Base-by-base conservation (phyloP, 306 rosid species). In the Rosa rugosa region DNA sequence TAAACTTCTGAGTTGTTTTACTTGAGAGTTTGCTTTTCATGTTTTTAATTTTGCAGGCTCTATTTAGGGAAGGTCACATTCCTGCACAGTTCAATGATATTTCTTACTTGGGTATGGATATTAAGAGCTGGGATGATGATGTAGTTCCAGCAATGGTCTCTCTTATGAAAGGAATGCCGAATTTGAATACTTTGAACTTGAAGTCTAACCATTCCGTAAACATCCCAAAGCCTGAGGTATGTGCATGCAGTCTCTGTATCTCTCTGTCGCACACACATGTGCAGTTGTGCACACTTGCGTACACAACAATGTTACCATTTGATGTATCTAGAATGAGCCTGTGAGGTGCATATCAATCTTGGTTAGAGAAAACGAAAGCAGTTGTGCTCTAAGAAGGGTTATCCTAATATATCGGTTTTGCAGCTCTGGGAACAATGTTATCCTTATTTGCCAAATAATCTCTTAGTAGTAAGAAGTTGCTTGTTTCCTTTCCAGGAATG, bases 81-180 rank as follows among this genome's bases (percentile, higher is more conserved):
- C 63, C 76, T 50, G 63, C 47, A 72, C 31, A 0, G 11, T 72
- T 72, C 5, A 46, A 50, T 50, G 46, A 50, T 51, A 34, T 72
- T 31, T 72, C 76, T 34, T 13, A 50, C 63, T 20, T 72, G 46
- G 46, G 44, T 17, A 10, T 50, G 76, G 2, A 17, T 50, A 18
- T 72, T 50, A 41, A 10, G 46, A 50, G 76, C 64, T 50, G 36
- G 76, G 46, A 50, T 34, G 76, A 72, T 72, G 47, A 72, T 57
- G n/a, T 51, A 51, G 66, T 72, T 22, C 34, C 66, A 25, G 66
- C 66, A 60, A 60, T 60, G 38, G 66, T 60, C 66, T 60, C 66
- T 23, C 38, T 60, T 60, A 22, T 60, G 66, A 60, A 10, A 25
- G 66, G 38, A 60, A 60, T 60, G 66, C 31, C 66, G 31, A 60